Base-by-base conservation (phyloP, 352 stramenopile genomes). In the Thraustochytrium aureum region DNA sequence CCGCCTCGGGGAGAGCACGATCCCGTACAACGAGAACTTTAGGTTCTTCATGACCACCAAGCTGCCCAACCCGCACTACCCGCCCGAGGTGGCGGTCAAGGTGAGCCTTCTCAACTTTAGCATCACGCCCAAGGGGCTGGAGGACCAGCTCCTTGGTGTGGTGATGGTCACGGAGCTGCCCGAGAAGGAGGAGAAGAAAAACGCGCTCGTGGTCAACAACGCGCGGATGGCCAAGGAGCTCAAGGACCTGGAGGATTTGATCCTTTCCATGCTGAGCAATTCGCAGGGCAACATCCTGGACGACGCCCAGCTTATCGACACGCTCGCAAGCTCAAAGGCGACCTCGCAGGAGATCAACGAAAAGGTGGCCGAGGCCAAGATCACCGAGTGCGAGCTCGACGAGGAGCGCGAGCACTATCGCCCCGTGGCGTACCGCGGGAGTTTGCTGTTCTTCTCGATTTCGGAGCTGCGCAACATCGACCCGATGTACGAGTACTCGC, bases 61-160 rank as follows among this genome's bases (percentile, higher is more conserved):
- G 83, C 84, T 98, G 12, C 89, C 89, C 0, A 98, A 98, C 74
- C 94, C 94, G 38, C 94, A 98, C 75, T 98, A 98, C 83, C 90
- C 92, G 32, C 94, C 94, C 0, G 94, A 98, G 83, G 92, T 95
- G 37, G 96, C 91, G 74, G 94, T 98, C n/a, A 98, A 98, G 83
- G 94, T 98, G 1, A 98, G 96, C 81, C 84, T 98, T 72, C 86
- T 98, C 37, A 98, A 98, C 84, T 98, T 98, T 72, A 98, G 97
- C 91, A 94, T 95, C 17, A 98, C 94, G 0, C 89, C 95, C 52
- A 91, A 97, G 83, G 94, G 94, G 0, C 83, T 98, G 52, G 92
- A 98, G 83, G 94, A 98, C 82, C 94, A 98, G 86, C 96, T 98
- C 91, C 86, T 98, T 17, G 94, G 93, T 22, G 95, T 97, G 56